phyloP scores from a whole-genome alignment of 78 protist species.

The Dictyostelium intermedium region DNA sequence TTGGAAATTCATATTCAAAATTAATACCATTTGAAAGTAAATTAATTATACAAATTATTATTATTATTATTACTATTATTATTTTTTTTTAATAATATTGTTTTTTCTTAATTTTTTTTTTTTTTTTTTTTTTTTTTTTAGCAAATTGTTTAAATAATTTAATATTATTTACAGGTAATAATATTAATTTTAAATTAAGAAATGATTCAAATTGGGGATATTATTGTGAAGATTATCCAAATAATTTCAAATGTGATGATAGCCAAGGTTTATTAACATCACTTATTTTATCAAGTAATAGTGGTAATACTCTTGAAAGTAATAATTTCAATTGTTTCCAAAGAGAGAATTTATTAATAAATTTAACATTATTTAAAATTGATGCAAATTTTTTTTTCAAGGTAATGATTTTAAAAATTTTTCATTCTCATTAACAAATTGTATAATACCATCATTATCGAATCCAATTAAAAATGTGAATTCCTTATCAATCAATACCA shows the following conservation, averaged over 20 bases:
- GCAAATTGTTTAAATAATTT: neutral
- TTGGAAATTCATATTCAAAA: neutral
- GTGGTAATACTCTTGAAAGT: neutral
- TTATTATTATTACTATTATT: neutral
- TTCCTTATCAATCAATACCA: neutral
- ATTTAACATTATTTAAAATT: neutral
- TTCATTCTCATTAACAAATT: neutral
- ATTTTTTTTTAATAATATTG: neutral
- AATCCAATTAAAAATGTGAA: neutral
- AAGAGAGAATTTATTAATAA: neutral
- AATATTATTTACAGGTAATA: neutral
- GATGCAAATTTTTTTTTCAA: neutral
- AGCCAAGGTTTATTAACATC: neutral
- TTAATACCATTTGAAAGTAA: neutral
- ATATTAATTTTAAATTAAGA: neutral
- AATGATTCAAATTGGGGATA: neutral
- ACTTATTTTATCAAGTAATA: neutral
- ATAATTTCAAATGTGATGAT: neutral
- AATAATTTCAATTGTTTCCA: neutral
- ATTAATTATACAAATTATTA: no score
- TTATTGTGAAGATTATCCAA: neutral
- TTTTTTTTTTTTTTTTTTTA: neutral
- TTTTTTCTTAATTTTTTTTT: no score
- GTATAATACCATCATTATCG: neutral
- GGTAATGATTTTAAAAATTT: neutral